These are phyloP conservation scores for Cryptosporidium felis DNA, from an alignment of 169 alveolate species.

Conservation along the genomic window DNA sequence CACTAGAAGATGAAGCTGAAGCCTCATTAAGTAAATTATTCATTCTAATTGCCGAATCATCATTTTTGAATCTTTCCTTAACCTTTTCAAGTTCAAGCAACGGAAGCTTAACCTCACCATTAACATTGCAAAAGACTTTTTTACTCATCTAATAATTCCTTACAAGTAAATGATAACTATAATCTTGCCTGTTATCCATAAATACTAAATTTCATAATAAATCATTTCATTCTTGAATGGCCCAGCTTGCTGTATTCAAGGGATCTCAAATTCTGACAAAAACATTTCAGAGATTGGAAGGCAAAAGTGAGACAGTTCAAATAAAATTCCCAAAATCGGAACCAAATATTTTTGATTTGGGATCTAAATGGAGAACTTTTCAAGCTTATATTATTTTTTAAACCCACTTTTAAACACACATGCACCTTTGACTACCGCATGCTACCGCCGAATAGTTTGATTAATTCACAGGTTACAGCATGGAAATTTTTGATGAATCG, in stretches of 20 bases:
- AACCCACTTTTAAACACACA: slow-evolving; percentile 42
- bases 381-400: no score
- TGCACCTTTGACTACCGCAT: slow-evolving; percentile 58
- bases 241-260: no score
- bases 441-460: slow-evolving; percentile 57
- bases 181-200: neutral
- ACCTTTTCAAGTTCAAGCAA: slow-evolving; percentile 15
- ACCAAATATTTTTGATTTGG: no score
- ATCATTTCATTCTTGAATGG: no score
- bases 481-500: no score
- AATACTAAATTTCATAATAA: neutral
- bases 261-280: no score
- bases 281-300: no score
- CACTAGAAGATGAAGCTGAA: neutral
- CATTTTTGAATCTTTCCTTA: slow-evolving; percentile 39
- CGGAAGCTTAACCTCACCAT: slow-evolving; percentile 15
- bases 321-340: no score
- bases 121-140: neutral
- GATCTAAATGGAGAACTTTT: no score
- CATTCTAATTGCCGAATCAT: neutral
- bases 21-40: slow-evolving; percentile 5
- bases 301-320: no score
- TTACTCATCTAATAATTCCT: neutral
- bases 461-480: no score
- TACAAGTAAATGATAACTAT: neutral